These are phyloP conservation scores for Trametes coccinea DNA, from an alignment of 768 basidiomycete species.

Conservation along the genomic window DNA sequence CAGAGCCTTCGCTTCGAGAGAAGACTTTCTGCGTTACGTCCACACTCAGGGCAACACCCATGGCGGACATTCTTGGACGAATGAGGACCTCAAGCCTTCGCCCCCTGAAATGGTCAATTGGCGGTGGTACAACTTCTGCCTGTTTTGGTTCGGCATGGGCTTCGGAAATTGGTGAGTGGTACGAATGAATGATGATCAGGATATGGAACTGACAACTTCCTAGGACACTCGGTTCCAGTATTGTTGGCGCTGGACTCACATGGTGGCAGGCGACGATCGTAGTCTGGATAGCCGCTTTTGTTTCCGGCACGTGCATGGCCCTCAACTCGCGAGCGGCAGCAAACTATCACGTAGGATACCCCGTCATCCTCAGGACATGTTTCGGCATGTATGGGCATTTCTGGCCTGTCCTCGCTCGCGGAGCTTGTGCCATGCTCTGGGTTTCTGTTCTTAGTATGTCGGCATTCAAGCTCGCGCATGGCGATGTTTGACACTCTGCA, in stretches of 20 bases:
- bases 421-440: slow-evolving; percentile 22
- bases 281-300: slow-evolving; percentile 23
- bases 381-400: slow-evolving; percentile 26
- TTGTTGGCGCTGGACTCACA: slow-evolving; percentile 20
- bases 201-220: background rate
- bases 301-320: slow-evolving; percentile 21
- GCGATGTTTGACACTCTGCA: background rate
- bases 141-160: slow-evolving; percentile 27
- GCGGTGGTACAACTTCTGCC: slow-evolving; percentile 26
- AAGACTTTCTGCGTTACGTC: slow-evolving; percentile 18
- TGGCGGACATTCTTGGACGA: slow-evolving; percentile 17
- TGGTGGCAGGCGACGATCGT: slow-evolving; percentile 26
- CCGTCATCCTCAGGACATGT: slow-evolving; percentile 22
- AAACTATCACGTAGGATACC: slow-evolving; percentile 25
- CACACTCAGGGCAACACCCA: slow-evolving; percentile 21
- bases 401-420: slow-evolving; percentile 24
- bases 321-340: slow-evolving; percentile 24
- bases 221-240: slow-evolving; percentile 24
- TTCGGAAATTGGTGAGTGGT: slow-evolving; percentile 24
- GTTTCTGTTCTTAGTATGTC: slow-evolving; percentile 20
- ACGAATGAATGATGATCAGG: background rate
- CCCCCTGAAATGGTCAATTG: slow-evolving; percentile 22
- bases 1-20: slow-evolving; percentile 13
- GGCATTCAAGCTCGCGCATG: no score
- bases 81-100: slow-evolving; percentile 25